Conservation (phyloP, 2,329 filamentous ascomycete genomes). For the Fusarium verticillioides region DNA sequence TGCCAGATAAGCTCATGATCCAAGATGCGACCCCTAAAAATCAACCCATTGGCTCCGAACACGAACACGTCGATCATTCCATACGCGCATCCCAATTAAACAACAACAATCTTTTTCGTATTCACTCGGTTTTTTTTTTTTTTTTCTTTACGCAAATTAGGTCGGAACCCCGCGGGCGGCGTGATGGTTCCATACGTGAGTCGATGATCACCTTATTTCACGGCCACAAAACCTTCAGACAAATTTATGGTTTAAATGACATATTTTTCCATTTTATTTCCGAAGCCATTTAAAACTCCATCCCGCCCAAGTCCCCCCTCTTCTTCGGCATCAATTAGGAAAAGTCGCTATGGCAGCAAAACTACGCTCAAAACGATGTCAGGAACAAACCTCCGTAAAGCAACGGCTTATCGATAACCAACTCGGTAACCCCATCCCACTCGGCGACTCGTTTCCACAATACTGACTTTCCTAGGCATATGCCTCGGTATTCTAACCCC, state of each 20-base stretch:
- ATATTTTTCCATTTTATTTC: background rate
- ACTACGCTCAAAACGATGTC: background rate
- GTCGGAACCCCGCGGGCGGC: background rate
- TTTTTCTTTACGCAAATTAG: background rate
- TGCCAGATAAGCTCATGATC: background rate
- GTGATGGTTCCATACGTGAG: constrained; percentile 3
- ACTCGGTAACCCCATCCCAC: background rate
- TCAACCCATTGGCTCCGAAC: background rate
- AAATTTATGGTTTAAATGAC: background rate
- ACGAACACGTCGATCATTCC: constrained; percentile 7
- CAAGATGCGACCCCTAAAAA: background rate
- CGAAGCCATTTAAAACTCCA: background rate
- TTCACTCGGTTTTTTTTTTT: background rate
- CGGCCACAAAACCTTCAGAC: background rate
- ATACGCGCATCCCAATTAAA: background rate
- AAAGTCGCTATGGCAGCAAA: constrained; percentile 4
- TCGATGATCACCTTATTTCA: constrained; percentile 8
- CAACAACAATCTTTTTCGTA: constrained; percentile 1
- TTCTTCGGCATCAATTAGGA: background rate
- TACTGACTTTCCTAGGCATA: constrained; percentile 64
- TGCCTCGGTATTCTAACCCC: constrained; percentile 87
- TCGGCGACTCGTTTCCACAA: background rate
- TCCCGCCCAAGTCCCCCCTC: fast-evolving
- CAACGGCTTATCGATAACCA: constrained; percentile 31
- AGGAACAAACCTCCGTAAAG: background rate